These are phyloP conservation scores for Lactarius deliciosus DNA, from an alignment of 768 basidiomycete species.

Conservation along the genomic window DNA sequence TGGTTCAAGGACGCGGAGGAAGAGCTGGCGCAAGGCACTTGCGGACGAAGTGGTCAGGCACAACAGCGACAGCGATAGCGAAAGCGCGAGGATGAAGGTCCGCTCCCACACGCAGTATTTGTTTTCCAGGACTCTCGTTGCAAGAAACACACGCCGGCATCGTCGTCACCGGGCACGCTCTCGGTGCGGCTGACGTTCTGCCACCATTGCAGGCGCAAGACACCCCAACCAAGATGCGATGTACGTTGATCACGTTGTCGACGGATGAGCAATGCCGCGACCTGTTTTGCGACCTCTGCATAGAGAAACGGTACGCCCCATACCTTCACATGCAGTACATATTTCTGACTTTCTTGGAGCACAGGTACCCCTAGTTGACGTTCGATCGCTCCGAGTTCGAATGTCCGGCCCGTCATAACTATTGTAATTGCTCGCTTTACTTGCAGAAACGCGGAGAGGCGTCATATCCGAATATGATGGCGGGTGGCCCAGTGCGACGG, in stretches of 20 bases:
- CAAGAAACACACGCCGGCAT: neutral
- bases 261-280: slow-evolving; percentile 7
- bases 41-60: neutral
- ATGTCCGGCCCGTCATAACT: slow-evolving; percentile 48
- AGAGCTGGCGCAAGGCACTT: neutral
- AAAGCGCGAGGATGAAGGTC: neutral
- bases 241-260: neutral
- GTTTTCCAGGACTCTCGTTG: neutral
- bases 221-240: slow-evolving; percentile 17
- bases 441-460: slow-evolving; percentile 45
- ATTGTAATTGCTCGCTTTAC: slow-evolving; percentile 49
- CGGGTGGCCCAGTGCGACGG: slow-evolving; percentile 17
- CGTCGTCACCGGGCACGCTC: too few relatives aligned
- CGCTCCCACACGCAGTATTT: neutral
- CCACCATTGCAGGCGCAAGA: slow-evolving; percentile 26
- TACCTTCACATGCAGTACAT: too few relatives aligned
- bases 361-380: slow-evolving; percentile 43
- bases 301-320: slow-evolving; percentile 19
- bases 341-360: neutral
- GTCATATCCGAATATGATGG: slow-evolving; percentile 38
- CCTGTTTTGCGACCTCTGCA: slow-evolving; percentile 21
- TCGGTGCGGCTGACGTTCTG: slow-evolving; percentile 1
- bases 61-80: neutral
- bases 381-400: slow-evolving; percentile 38
- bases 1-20: slow-evolving; percentile 1